These are phyloP conservation scores for Phytophthora europaea DNA, from an alignment of 352 stramenopile genomes.

Conservation along the genomic window DNA sequence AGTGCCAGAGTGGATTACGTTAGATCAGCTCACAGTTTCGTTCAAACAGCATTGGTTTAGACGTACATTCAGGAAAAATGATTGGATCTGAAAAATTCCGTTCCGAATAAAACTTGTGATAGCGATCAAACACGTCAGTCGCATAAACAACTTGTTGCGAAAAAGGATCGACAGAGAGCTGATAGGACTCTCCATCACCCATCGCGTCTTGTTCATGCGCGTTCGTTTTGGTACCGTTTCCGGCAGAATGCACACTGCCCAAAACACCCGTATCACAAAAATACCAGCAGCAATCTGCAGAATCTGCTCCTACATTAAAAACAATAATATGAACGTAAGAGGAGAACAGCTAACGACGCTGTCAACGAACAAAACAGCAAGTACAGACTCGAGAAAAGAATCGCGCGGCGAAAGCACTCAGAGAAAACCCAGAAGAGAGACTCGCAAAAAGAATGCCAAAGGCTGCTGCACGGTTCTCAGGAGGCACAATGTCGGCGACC, in stretches of 20 bases:
- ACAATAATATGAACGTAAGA: constrained; percentile 3
- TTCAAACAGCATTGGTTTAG: background rate
- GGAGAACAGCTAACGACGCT: background rate
- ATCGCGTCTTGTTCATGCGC: constrained; percentile 35
- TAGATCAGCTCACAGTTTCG: background rate
- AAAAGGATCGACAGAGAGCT: constrained; percentile 74
- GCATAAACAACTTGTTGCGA: constrained; percentile 69
- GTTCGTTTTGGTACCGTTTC: constrained; percentile 62
- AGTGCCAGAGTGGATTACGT: background rate
- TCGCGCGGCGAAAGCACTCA: constrained; percentile 62
- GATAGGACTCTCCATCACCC: constrained; percentile 64
- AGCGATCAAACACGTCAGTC: constrained; percentile 70
- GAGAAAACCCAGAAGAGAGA: constrained; percentile 66
- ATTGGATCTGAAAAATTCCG: constrained; percentile 71
- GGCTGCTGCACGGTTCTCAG: constrained; percentile 60
- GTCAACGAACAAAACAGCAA: background rate
- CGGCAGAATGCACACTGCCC: constrained; percentile 57
- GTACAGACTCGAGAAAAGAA: constrained; percentile 65
- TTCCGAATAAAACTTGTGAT: constrained; percentile 74
- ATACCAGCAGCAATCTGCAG: constrained; percentile 58
- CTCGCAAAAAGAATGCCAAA: constrained; percentile 77
- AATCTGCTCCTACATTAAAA: constrained; percentile 45
- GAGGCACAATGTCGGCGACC: constrained; percentile 69
- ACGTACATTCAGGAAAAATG: constrained; percentile 83
- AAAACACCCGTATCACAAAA: constrained; percentile 65